phyloP scores from a whole-genome alignment of 129 eudicot genomes.

The Tagetes erecta region DNA sequence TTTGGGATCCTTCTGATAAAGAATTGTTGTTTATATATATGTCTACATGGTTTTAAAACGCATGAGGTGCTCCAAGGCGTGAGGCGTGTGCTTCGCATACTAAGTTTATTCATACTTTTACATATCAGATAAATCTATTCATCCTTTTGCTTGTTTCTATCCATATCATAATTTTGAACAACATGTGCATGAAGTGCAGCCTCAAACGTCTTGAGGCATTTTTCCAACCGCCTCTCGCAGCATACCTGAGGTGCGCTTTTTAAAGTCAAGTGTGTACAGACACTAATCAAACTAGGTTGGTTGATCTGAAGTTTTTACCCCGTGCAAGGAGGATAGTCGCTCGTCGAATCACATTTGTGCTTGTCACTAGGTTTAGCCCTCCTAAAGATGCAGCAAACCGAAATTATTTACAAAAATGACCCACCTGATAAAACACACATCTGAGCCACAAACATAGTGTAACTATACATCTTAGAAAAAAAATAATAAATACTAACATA shows the following conservation, averaged over 20 bases:
- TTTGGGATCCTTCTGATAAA: not conserved
- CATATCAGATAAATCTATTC: too few relatives aligned
- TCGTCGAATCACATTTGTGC: constrained; percentile 50
- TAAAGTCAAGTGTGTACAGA: not conserved
- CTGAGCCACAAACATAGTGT: constrained; percentile 17
- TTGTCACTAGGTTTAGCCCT: constrained; percentile 54
- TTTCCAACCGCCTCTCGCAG: too few relatives aligned
- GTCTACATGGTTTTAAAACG: too few relatives aligned
- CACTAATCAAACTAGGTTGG: constrained; percentile 14
- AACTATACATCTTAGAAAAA: constrained; percentile 22
- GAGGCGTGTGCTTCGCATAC: too few relatives aligned
- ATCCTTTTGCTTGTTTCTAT: too few relatives aligned
- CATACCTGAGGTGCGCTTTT: too few relatives aligned
- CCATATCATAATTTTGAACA: too few relatives aligned
- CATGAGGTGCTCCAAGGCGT: too few relatives aligned
- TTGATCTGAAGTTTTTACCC: constrained; percentile 49
- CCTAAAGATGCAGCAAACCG: constrained; percentile 46
- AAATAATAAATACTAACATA: not conserved
- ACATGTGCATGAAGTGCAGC: too few relatives aligned
- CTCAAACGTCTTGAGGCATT: too few relatives aligned
- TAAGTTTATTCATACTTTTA: too few relatives aligned
- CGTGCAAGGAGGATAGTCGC: constrained; percentile 67
- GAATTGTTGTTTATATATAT: constrained; percentile 1
- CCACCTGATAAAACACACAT: constrained; percentile 32
- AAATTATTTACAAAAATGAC: constrained; percentile 33